A percentile compares a stretch with the other conserved stretches of the same genome.
phyloP scores from a whole-genome alignment of 306 rosid genomes.

The Glycine tomentella region DNA sequence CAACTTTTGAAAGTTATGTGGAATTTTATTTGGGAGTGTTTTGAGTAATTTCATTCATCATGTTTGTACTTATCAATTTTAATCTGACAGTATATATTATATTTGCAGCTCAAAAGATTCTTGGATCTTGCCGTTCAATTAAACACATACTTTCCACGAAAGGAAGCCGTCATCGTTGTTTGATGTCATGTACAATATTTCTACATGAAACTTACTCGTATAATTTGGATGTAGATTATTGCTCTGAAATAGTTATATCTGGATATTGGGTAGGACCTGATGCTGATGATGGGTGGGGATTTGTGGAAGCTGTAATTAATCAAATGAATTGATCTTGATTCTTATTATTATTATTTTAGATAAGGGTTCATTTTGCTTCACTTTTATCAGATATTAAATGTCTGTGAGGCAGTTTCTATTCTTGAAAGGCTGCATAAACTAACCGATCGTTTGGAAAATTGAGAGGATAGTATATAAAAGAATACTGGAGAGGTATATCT shows the following conservation, averaged over 20 bases:
- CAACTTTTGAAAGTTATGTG: conserved; percentile 8
- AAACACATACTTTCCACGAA: conserved; percentile 42
- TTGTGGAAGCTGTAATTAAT: conserved; percentile 75
- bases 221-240: conserved; percentile 53
- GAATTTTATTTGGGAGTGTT: conserved; percentile 32
- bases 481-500: conserved; percentile 26
- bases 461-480: too few relatives aligned
- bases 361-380: conserved; percentile 44
- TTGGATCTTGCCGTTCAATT: conserved; percentile 48
- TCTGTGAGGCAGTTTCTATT: conserved; percentile 12
- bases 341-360: not conserved
- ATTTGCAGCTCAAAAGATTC: conserved; percentile 68
- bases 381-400: conserved; percentile 8
- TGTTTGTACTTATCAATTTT: not conserved
- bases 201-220: conserved; percentile 42
- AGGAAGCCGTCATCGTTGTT: conserved; percentile 42
- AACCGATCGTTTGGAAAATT: conserved; percentile 6
- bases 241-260: conserved; percentile 56
- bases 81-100: conserved; percentile 47
- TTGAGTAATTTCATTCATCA: conserved; percentile 35
- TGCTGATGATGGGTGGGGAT: conserved; percentile 92
- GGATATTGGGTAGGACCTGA: conserved; percentile 99
- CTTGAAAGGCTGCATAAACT: conserved; percentile 22
- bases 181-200: conserved; percentile 46
- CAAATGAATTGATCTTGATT: conserved; percentile 51